phyloP scores from a whole-genome alignment of 1,284 basidiomycete species.

The Malassezia slooffiae region DNA sequence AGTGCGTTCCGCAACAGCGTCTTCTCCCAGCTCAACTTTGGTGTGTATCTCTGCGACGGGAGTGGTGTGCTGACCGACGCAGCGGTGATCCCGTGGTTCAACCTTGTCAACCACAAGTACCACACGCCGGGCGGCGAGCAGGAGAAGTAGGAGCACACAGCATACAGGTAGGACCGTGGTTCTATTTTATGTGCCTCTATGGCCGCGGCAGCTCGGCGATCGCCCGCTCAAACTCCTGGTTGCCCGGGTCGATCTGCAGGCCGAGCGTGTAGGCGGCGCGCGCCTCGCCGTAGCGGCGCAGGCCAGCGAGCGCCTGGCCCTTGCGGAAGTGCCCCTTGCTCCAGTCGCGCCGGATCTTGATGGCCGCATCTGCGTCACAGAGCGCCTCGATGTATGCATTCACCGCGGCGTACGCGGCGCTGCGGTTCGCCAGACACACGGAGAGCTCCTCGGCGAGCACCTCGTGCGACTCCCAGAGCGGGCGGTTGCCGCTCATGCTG shows the following conservation, averaged over 20 bases:
- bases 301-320: conserved; percentile 71
- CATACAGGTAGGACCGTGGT: too few species aligned
- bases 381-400: conserved; percentile 70
- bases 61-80: background rate
- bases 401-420: conserved; percentile 67
- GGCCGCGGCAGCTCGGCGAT: conserved; percentile 15
- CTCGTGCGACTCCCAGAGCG: conserved; percentile 76
- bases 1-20: conserved; percentile 79
- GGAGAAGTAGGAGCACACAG: background rate
- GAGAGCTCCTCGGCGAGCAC: conserved; percentile 79
- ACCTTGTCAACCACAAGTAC: conserved; percentile 42
- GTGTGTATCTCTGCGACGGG: conserved; percentile 21
- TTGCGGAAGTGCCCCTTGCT: conserved; percentile 90
- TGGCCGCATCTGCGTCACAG: conserved; percentile 81
- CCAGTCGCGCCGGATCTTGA: conserved; percentile 74
- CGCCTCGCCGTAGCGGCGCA: conserved; percentile 64
- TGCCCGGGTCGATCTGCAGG: conserved; percentile 77
- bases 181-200: too few species aligned
- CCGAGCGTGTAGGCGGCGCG: conserved; percentile 71
- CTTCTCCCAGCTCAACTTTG: conserved; percentile 60
- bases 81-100: conserved; percentile 46
- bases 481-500: conserved; percentile 67
- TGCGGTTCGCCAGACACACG: conserved; percentile 77
- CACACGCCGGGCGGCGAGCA: too few species aligned
- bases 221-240: conserved; percentile 43